Evolutionary conservation across 305 asterid genomes (phyloP), one percentile per base, ranked within the genome.

Genomic region (Salvia sclarea): DNA sequence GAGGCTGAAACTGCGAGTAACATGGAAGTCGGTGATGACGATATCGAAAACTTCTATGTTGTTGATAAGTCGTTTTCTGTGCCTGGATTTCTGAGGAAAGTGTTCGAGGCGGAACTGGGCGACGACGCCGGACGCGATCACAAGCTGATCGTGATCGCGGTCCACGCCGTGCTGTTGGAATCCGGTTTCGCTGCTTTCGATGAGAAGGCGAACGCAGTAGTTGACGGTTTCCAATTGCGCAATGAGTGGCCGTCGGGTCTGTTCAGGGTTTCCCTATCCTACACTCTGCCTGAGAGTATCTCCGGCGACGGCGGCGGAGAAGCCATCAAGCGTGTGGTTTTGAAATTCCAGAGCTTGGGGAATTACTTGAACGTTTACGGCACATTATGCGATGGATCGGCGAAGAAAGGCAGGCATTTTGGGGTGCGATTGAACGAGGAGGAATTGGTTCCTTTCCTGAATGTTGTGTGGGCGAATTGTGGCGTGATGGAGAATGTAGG

Each of bases 71-170:
- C 91, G 10, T 86, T 86, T 56, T 85, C 96, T 0, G 91, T 86
- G 40, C 95, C 98, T 16, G 96, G 93, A 18, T 94, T 89, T 72
- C 73, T 94, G 64, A 80, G 95, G 82, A 87, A 91, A 78, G 96
- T 91, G 55, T 87, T 89, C 60, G 71, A 77, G 11, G 85, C 82
- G 41, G 95, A 87, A 78, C 55, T 89, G 76, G 84, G 85, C 1
- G 71, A 75, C 33, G 85, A 85, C 38, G 54, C 75, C 16, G 86
- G 89, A 6, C 79, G 76, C 57, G 72, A 77, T 45, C 96, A 85
- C 79, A 82, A 84, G 71, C 66, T 94, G 65, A 61, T 86, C 49
- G 81, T 83, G n/a, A 78, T 80, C 63, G 97, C 97, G 2, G 60
- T 91, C 58, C 96, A 91, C 43, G 96, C 96, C 2, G 96, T 94